A percentile compares a stretch with the other conserved stretches of the same genome.
These are phyloP conservation scores for Graphilbum sp. DNA, from an alignment of 2,329 filamentous ascomycete genomes.

Conservation along the genomic window DNA sequence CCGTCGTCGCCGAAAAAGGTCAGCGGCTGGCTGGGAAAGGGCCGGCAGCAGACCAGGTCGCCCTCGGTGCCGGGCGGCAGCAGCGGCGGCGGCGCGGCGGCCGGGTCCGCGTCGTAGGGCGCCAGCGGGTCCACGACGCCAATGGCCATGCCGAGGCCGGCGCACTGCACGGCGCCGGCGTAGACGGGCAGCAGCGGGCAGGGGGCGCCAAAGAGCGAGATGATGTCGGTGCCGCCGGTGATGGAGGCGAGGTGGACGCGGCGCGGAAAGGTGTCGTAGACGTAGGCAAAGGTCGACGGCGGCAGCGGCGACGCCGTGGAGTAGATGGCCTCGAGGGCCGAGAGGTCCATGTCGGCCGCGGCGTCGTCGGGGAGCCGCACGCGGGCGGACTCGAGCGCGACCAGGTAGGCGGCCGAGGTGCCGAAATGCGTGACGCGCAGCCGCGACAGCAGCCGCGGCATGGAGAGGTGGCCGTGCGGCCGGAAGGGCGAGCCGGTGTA, in stretches of 20 bases:
- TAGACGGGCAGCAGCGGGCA: conserved; percentile 60
- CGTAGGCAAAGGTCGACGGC: conserved; percentile 81
- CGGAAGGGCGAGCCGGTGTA: conserved; percentile 89
- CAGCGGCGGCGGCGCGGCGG: conserved; percentile 16
- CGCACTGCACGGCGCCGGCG: conserved; percentile 60
- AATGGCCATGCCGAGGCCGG: conserved; percentile 67
- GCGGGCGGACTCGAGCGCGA: conserved; percentile 66
- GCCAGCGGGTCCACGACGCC: conserved; percentile 39
- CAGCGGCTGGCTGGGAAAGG: conserved; percentile 84
- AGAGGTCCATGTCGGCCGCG: conserved; percentile 39
- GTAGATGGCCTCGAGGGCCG: conserved; percentile 67
- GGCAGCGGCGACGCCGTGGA: conserved; percentile 86
- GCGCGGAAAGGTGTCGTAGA: conserved; percentile 68
- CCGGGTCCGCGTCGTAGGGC: conserved; percentile 23
- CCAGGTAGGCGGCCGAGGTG: conserved; percentile 87
- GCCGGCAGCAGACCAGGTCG: conserved; percentile 70
- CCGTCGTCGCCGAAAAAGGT: conserved; percentile 58
- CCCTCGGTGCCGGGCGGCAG: conserved; percentile 52
- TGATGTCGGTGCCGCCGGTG: conserved; percentile 91
- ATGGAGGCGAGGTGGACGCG: conserved; percentile 82
- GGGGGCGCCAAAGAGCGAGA: conserved; percentile 82
- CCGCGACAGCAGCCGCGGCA: conserved; percentile 68
- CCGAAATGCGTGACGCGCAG: conserved; percentile 83
- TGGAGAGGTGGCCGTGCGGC: conserved; percentile 61
- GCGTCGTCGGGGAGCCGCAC: conserved; percentile 46